phyloP scores from a whole-genome alignment of 345 rosid species.

The Acer saccharum region DNA sequence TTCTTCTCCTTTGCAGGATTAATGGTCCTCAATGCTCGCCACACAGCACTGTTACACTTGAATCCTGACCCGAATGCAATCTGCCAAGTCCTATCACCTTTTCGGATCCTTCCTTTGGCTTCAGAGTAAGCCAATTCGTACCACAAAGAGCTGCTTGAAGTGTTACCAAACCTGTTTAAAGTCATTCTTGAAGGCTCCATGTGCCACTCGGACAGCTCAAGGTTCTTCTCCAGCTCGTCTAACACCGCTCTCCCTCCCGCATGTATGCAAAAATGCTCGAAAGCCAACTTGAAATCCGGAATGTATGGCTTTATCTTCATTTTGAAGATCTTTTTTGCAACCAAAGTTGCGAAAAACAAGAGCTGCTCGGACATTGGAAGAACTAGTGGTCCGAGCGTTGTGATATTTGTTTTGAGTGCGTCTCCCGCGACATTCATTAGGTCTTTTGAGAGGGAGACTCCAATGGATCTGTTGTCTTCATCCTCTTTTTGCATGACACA shows the following conservation, averaged over 20 bases:
- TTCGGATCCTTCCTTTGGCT: conserved; percentile 60
- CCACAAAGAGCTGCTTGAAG: conserved; percentile 5
- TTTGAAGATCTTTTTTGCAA: conserved; percentile 48
- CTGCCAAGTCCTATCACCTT: conserved; percentile 64
- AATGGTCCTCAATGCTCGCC: conserved; percentile 42
- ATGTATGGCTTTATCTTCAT: conserved; percentile 61
- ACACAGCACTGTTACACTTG: conserved; percentile 63
- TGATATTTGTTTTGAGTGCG: conserved; percentile 60
- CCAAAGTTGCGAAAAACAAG: conserved; percentile 41
- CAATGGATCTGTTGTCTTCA: conserved; percentile 23
- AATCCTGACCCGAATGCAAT: conserved; percentile 72
- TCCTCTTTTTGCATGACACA: conserved; percentile 63
- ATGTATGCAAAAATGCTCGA: conserved; percentile 72
- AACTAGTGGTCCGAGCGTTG: conserved; percentile 65
- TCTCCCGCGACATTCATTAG: conserved; percentile 65
- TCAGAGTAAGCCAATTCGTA: conserved; percentile 27
- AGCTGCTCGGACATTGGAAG: conserved; percentile 69
- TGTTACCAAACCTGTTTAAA: conserved; percentile 61
- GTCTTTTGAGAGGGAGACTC: conserved; percentile 58
- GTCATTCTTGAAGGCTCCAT: conserved; percentile 75
- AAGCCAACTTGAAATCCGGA: conserved; percentile 64
- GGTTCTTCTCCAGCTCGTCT: conserved; percentile 58
- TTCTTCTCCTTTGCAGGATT: conserved; percentile 36
- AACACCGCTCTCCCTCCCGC: conserved; percentile 64
- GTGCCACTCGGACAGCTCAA: conserved; percentile 47